Percentiles rank a stretch among this genome's conserved stretches.
phyloP scores from a whole-genome alignment of 148 eudicot species.

The Rhododendron mucronatum region DNA sequence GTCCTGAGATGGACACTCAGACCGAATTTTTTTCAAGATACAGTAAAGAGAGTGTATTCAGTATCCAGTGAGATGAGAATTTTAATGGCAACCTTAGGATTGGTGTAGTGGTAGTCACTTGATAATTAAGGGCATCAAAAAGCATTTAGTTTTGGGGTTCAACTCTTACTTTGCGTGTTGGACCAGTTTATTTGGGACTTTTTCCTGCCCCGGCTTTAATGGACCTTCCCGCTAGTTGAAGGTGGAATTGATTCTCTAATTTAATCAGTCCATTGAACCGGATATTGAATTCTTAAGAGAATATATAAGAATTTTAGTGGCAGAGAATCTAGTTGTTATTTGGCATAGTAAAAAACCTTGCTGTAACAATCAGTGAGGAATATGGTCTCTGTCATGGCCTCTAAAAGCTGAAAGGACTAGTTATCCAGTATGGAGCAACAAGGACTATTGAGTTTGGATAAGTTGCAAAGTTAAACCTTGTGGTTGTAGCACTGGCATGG shows the following conservation, averaged over 20 bases:
- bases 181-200: not conserved
- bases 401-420: not conserved
- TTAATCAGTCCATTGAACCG: not conserved
- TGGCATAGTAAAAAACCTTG: not conserved
- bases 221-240: not conserved
- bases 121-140: not conserved
- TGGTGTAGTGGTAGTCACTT: not conserved
- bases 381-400: not conserved
- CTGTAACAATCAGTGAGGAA: not conserved
- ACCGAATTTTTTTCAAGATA: not conserved
- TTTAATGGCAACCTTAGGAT: not conserved
- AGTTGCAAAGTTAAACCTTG: not conserved
- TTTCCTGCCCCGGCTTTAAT: too few species aligned
- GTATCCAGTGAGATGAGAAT: not conserved
- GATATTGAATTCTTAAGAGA: not conserved
- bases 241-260: not conserved
- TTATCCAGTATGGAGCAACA: not conserved
- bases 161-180: not conserved
- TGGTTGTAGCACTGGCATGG: not conserved
- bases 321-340: not conserved
- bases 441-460: not conserved
- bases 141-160: not conserved
- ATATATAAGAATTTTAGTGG: not conserved
- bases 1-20: not conserved
- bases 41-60: not conserved